A percentile compares a stretch with the other conserved stretches of the same genome.
Evolutionary conservation across 768 basidiomycete genomes (phyloP).

Genomic region (Leccinum barrowsii): DNA sequence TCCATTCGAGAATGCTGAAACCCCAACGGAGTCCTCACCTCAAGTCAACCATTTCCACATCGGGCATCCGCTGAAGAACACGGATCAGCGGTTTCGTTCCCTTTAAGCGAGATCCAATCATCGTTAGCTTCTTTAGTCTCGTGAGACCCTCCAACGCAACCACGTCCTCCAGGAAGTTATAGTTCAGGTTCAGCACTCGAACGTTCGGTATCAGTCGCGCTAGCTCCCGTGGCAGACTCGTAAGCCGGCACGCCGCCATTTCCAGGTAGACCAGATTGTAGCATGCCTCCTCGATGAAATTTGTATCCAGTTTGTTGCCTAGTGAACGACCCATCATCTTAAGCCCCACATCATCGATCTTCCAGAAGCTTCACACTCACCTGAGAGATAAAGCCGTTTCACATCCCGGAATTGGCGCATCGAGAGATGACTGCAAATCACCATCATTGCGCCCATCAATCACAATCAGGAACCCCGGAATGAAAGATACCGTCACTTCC

Average conservation of each 20-base stretch:
- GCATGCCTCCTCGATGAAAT: slow-evolving; percentile 69
- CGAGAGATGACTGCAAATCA: slow-evolving; percentile 39
- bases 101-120: slow-evolving; percentile 81
- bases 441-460: slow-evolving; percentile 33
- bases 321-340: slow-evolving; percentile 28
- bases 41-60: slow-evolving; percentile 88
- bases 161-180: slow-evolving; percentile 88
- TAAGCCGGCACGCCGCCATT: slow-evolving; percentile 81
- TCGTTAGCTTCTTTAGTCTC: slow-evolving; percentile 77
- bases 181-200: slow-evolving; percentile 91
- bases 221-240: slow-evolving; percentile 65
- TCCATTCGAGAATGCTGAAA: slow-evolving; percentile 12
- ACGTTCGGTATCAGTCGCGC: slow-evolving; percentile 73
- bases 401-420: slow-evolving; percentile 81
- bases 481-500: slow-evolving; percentile 38
- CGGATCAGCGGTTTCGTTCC: slow-evolving; percentile 72
- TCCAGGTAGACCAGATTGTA: slow-evolving; percentile 93
- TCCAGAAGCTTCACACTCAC: slow-evolving; percentile 44
- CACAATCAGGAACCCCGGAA: slow-evolving; percentile 36
- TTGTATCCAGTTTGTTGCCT: slow-evolving; percentile 68
- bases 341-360: slow-evolving; percentile 14
- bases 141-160: slow-evolving; percentile 64
- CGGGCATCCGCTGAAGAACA: slow-evolving; percentile 64
- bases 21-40: slow-evolving; percentile 49
- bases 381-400: slow-evolving; percentile 92